A percentile compares a stretch with the other conserved stretches of the same genome.
Evolutionary conservation across 352 stramenopile species (phyloP).

Genomic region (Thraustotheca clavata): DNA sequence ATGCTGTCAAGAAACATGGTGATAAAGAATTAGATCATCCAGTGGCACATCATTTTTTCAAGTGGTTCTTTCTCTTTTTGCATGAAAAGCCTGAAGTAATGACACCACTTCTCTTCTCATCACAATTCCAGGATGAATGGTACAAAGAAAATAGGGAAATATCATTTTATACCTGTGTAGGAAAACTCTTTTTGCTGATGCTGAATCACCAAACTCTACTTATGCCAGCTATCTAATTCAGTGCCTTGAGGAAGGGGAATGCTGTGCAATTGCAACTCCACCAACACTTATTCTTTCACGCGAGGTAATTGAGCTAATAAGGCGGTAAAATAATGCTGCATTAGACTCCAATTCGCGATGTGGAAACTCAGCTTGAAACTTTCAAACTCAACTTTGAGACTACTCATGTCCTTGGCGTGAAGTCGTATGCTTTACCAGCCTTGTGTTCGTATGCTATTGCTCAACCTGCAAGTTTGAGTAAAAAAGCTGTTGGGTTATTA

Average conservation of each 20-base stretch:
- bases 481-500: constrained; percentile 43
- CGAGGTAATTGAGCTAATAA: not conserved
- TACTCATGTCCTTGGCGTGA: not conserved
- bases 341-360: not conserved
- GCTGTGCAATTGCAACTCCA: not conserved
- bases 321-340: not conserved
- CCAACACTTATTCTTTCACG: not conserved
- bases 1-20: not conserved
- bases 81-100: not conserved
- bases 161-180: not conserved
- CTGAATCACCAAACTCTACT: not conserved
- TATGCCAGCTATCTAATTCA: not conserved
- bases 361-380: constrained; percentile 5
- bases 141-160: not conserved
- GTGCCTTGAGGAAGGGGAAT: not conserved
- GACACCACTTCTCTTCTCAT: not conserved
- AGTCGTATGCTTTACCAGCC: not conserved
- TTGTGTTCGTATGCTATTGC: not conserved
- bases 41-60: not conserved
- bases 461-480: constrained; percentile 28
- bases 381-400: constrained; percentile 28
- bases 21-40: not conserved
- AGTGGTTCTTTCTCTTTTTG: not conserved
- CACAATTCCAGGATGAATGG: not conserved
- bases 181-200: not conserved